Conservation (phyloP, 495 filamentous ascomycete species). For the Neurospora sp. region DNA sequence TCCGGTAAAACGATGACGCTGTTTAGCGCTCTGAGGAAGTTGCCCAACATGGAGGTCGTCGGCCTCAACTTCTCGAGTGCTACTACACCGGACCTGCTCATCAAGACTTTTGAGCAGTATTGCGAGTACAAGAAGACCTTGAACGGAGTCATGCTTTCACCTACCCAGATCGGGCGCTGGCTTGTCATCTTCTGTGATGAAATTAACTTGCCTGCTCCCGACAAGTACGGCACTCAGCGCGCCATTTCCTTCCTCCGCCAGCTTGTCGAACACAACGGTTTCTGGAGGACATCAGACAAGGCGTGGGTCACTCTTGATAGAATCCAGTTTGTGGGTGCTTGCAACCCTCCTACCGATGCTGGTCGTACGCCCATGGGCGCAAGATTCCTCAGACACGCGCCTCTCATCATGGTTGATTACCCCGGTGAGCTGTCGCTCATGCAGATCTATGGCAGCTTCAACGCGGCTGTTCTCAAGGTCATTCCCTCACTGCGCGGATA, state of each 20-base stretch:
- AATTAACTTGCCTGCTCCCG: constrained; percentile 96
- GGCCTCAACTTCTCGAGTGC: constrained; percentile 99
- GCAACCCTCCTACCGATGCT: constrained; percentile 97
- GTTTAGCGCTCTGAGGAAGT: constrained; percentile 89
- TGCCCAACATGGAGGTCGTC: constrained; percentile 97
- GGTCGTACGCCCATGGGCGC: constrained; percentile 90
- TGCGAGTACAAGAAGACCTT: constrained; percentile 98
- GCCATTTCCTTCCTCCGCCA: constrained; percentile 96
- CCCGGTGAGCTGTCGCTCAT: constrained; percentile 86
- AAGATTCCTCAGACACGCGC: constrained; percentile 88
- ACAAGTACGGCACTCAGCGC: constrained; percentile 94
- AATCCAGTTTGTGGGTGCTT: constrained; percentile 97
- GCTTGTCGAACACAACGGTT: constrained; percentile 95
- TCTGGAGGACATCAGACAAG: constrained; percentile 96
- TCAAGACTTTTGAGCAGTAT: constrained; percentile 99
- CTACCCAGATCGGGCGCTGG: constrained; percentile 94
- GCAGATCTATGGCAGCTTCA: constrained; percentile 99
- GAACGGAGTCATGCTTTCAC: constrained; percentile 90
- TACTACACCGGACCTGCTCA: constrained; percentile 90
- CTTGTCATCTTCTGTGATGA: constrained; percentile 98
- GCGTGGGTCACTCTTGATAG: constrained; percentile 95
- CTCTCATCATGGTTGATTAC: constrained; percentile 98
- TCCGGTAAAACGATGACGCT: constrained; percentile 99
- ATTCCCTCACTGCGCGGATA: constrained; percentile 92
- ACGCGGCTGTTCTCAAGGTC: constrained; percentile 90